Evolutionary conservation across 257 asterid genomes (phyloP), one percentile per base, ranked within the genome.

Genomic region (Gynochthodes officinalis): DNA sequence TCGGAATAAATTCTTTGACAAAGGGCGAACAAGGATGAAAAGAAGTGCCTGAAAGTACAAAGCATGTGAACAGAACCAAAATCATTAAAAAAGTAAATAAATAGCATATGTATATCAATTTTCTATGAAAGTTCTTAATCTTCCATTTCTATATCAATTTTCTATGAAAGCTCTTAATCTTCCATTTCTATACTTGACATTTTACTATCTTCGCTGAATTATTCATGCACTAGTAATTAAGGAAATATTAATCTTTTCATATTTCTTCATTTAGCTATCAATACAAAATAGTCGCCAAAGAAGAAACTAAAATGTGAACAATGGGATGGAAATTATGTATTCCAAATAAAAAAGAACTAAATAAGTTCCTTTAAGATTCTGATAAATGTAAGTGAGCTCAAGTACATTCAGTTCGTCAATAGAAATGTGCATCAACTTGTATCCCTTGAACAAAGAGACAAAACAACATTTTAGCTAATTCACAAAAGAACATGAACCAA

Each of bases 1-100:
- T 77, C 92, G 82, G 85, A 81, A 88, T 49, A 79, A 43, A 48
- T 72, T 88, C 85, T 81, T 89, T 7, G 93, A 83, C 7, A 83
- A 64, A 63, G 97, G 97, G 55, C 90, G 91, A 72, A 89, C 80
- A 67, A 89, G 87, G 82, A 89, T 70, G 63, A 78, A 84, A 32
- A 84, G n/a, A 64, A 91, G 64, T 62, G 80, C 90, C 97, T 91
- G 86, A 68, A 82, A 80, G 60, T 63, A 71, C 16, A 73, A 72
- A 53, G 7, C 37, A 76, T 10, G 53, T 27, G 27, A 66, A 25
- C 15, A 54, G 10, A 54, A 21, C 2, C 8, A n/a, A n/a, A n/a
- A n/a, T n/a, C n/a, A n/a, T n/a, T n/a, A n/a, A n/a, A n/a, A n/a
- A n/a, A n/a, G n/a, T n/a, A n/a, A n/a, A n/a, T n/a, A n/a, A n/a